phyloP scores from a whole-genome alignment of 495 filamentous ascomycete species.

The Tuber indicum region DNA sequence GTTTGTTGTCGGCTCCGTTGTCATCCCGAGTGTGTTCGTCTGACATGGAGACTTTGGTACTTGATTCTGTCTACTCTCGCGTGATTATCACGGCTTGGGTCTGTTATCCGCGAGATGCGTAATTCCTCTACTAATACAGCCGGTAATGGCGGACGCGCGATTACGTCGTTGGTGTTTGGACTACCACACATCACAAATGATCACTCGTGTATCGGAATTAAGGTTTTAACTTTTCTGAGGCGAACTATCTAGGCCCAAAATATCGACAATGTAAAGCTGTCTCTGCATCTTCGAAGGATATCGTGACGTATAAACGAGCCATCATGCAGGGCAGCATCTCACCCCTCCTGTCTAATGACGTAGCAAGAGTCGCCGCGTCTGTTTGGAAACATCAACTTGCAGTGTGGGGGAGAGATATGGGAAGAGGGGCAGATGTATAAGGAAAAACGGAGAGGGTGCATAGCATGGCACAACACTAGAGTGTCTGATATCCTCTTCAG shows the following conservation, averaged over 20 bases:
- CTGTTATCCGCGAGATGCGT: neutral
- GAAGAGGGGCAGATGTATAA: constrained; percentile 18
- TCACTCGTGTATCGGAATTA: constrained; percentile 25
- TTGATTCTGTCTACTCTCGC: neutral
- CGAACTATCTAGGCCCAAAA: constrained; percentile 3
- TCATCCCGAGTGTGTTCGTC: neutral
- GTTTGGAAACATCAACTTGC: constrained; percentile 21
- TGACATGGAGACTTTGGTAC: neutral
- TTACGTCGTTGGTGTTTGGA: neutral
- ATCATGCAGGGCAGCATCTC: constrained; percentile 28
- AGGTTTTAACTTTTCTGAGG: neutral
- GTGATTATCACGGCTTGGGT: neutral
- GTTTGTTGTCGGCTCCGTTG: neutral
- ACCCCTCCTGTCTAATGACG: constrained; percentile 20
- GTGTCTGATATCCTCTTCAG: constrained; percentile 23
- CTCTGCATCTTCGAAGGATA: constrained; percentile 9
- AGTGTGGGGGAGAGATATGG: constrained; percentile 16
- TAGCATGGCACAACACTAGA: constrained; percentile 1
- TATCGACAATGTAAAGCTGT: neutral
- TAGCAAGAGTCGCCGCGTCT: constrained; percentile 31
- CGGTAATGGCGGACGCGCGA: neutral
- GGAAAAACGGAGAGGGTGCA: constrained; percentile 9
- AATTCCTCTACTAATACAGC: neutral
- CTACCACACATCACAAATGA: constrained; percentile 23
- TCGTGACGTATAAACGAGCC: constrained; percentile 34